Evolutionary conservation across 2,329 filamentous ascomycete species (phyloP), one percentile per base, ranked within the genome.

Genomic region (Decorospora gaudefroyi): DNA sequence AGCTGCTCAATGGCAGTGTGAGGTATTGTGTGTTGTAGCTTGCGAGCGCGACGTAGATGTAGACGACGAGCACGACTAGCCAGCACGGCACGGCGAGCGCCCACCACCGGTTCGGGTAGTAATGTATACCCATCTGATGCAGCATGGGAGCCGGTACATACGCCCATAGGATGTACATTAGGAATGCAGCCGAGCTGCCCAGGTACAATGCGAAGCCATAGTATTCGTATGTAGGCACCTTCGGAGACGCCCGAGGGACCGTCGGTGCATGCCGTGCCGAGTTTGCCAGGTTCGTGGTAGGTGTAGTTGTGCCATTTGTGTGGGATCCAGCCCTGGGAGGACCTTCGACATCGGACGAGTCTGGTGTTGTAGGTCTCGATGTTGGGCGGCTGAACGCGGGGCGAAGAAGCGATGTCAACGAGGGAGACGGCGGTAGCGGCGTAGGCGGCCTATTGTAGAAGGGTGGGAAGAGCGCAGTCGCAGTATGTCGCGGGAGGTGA

Each of bases 141-240:
- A 99, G 79, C 68, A 97, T 90, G 0, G 91, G 90, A 16, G 87
- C 89, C 0, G 93, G 93, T 4, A 97, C 83, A 72, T 93, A 97
- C 10, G 87, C 87, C 93, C 91, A 96, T 8, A 86, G 74, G 15
- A 86, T 71, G 66, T 86, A 87, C 50, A 85, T 79, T 9, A 84
- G 76, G 68, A 97, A 97, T 2, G 84, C 84, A 37, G 93, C 77
- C 15, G 86, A 89, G 51, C 87, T 91, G 65, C 92, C 89, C 26
- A 99, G 80, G 74, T 99, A 97, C 35, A 99, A 81, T 40, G 95
- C 92, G 73, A 99, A 99, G 68, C 93, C 93, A 70, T 97, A 97
- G 81, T 97, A 99, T 69, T 99, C 93, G 75, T 99, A 97, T 0
- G 93, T 99, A n/a, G 93, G 93, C 2, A 99, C 91, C 67, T 93